phyloP scores from a whole-genome alignment of 2,329 filamentous ascomycete genomes.

The Colletotrichum eremochloae region DNA sequence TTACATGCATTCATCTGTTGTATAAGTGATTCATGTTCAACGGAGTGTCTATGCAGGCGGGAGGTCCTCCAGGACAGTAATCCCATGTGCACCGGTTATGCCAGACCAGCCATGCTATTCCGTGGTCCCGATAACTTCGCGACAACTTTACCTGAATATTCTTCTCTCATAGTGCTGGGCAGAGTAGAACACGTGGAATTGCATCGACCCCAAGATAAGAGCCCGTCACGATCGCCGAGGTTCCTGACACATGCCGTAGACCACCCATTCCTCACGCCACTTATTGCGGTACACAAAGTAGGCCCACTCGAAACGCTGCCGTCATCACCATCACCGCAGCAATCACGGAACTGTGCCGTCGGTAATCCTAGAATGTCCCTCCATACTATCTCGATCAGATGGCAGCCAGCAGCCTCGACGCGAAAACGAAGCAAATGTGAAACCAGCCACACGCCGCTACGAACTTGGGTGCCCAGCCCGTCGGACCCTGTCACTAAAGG shows the following conservation, averaged over 20 bases:
- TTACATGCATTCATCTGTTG: not conserved
- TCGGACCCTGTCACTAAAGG: not conserved
- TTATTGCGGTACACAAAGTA: not conserved
- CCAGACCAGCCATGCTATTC: not conserved
- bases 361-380: not conserved
- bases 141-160: not conserved
- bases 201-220: not conserved
- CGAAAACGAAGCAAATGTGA: not conserved
- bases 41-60: not conserved
- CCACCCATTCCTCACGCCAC: not conserved
- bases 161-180: not conserved
- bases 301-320: constrained; percentile 2
- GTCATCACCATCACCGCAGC: not conserved
- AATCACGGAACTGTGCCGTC: not conserved
- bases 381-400: constrained; percentile 7
- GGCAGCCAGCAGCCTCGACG: constrained; percentile 5
- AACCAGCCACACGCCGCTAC: not conserved
- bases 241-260: not conserved
- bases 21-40: not conserved
- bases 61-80: not conserved
- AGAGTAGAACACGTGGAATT: not conserved
- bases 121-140: not conserved
- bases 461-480: not conserved
- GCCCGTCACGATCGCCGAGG: not conserved
- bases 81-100: not conserved